These are phyloP conservation scores for Podospora tetraspora DNA, from an alignment of 495 filamentous ascomycete species.

Conservation along the genomic window DNA sequence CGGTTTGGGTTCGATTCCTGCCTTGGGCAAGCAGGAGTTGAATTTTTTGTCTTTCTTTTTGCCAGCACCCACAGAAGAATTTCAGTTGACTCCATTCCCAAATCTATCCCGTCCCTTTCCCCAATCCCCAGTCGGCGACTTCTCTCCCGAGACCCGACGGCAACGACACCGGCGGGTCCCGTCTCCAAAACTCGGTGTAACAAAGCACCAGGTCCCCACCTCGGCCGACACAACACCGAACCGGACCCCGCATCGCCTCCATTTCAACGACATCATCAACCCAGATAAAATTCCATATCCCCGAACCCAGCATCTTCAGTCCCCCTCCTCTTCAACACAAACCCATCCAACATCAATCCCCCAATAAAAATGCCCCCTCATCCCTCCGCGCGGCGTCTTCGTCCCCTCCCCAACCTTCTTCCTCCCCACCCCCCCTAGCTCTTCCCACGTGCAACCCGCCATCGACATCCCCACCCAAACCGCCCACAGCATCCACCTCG, in stretches of 20 bases:
- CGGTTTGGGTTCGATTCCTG: too few relatives aligned
- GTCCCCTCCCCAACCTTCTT: slow-evolving; percentile 46
- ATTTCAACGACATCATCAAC: neutral
- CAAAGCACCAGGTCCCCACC: neutral
- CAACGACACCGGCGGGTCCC: neutral
- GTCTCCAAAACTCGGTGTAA: too few relatives aligned
- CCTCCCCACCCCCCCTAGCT: slow-evolving; percentile 9
- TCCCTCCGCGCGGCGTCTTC: slow-evolving; percentile 40
- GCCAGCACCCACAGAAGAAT: too few relatives aligned
- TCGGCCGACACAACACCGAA: neutral
- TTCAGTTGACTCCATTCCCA: too few relatives aligned
- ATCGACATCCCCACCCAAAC: slow-evolving; percentile 53
- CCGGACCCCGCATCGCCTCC: neutral
- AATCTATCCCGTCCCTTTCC: too few relatives aligned
- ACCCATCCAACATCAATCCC: neutral
- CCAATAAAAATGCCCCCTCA: slow-evolving; percentile 3
- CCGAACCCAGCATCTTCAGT: too few relatives aligned
- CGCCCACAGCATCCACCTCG: slow-evolving; percentile 58
- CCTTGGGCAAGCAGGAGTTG: too few relatives aligned
- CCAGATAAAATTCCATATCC: neutral
- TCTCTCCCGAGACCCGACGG: neutral
- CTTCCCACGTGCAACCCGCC: slow-evolving; percentile 11
- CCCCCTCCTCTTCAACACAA: neutral
- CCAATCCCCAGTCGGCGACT: neutral
- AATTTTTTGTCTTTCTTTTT: too few relatives aligned